A percentile compares a stretch with the other conserved stretches of the same genome.
Evolutionary conservation across 768 basidiomycete species (phyloP).

Genomic region (Calocybe indica): DNA sequence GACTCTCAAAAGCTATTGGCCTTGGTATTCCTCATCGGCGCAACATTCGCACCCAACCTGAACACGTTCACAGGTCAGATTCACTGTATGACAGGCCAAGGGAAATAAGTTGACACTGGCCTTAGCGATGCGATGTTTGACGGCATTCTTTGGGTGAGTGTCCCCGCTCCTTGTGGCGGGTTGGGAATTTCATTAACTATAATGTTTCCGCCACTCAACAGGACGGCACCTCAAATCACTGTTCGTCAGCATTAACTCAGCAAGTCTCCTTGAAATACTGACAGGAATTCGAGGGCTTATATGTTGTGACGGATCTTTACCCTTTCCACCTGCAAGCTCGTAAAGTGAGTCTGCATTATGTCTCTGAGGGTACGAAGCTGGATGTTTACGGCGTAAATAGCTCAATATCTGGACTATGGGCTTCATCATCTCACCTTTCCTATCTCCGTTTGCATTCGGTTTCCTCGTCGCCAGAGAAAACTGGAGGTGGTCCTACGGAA

Average conservation of each 20-base stretch:
- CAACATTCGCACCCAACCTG: constrained; percentile 46
- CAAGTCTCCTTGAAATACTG: background rate
- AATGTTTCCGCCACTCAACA: background rate
- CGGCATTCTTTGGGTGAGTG: constrained; percentile 23
- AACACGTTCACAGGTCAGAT: constrained; percentile 31
- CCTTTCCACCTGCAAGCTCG: constrained; percentile 56
- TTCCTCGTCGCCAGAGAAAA: constrained; percentile 56
- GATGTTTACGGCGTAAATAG: constrained; percentile 19
- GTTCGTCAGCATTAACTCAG: constrained; percentile 10
- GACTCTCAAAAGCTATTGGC: constrained; percentile 32
- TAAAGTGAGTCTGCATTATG: constrained; percentile 26
- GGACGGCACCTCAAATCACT: constrained; percentile 50
- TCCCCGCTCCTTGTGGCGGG: background rate
- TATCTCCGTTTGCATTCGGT: constrained; percentile 62
- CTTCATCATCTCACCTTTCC: constrained; percentile 59
- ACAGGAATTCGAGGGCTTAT: constrained; percentile 28
- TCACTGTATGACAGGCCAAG: background rate
- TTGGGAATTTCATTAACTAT: background rate
- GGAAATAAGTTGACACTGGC: background rate
- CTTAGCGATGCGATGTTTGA: constrained; percentile 26
- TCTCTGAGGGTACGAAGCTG: background rate
- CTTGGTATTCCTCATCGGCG: constrained; percentile 44
- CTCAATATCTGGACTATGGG: constrained; percentile 72
- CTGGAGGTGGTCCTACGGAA: constrained; percentile 66
- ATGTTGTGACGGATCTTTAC: constrained; percentile 47